Percentiles rank a stretch among this genome's conserved stretches.
These are phyloP conservation scores for Coffea humblotiana DNA, from an alignment of 305 asterid species.

Conservation along the genomic window DNA sequence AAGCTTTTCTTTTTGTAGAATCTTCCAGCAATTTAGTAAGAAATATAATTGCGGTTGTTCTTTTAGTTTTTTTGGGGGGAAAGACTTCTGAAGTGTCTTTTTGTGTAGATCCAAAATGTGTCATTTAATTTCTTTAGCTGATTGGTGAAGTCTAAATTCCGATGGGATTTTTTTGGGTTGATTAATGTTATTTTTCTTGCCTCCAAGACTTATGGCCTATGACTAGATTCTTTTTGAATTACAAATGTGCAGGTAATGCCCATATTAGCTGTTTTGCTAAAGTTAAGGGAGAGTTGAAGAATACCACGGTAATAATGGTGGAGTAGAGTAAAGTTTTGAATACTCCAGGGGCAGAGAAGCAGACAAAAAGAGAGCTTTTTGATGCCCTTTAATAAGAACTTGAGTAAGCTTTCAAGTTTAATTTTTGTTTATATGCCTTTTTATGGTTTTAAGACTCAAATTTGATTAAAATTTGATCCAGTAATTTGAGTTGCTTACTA, in stretches of 20 bases:
- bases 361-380: constrained; percentile 85
- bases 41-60: not conserved
- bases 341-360: constrained; percentile 91
- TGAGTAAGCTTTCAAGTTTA: constrained; percentile 50
- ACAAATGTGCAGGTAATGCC: no score
- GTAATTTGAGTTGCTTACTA: not conserved
- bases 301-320: constrained; percentile 85
- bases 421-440: not conserved
- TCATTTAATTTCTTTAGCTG: no score
- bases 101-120: no score
- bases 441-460: not conserved
- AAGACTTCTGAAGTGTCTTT: no score
- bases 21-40: not conserved
- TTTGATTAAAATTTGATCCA: not conserved
- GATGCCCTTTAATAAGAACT: constrained; percentile 93
- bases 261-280: no score
- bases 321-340: constrained; percentile 90
- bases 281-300: constrained; percentile 92
- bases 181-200: no score
- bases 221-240: no score
- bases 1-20: not conserved
- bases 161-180: no score
- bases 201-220: no score
- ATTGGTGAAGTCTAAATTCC: no score
- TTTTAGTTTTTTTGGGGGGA: not conserved